Evolutionary conservation across 1,284 basidiomycete species (phyloP).

Genomic region (Moesziomyces parantarcticus): DNA sequence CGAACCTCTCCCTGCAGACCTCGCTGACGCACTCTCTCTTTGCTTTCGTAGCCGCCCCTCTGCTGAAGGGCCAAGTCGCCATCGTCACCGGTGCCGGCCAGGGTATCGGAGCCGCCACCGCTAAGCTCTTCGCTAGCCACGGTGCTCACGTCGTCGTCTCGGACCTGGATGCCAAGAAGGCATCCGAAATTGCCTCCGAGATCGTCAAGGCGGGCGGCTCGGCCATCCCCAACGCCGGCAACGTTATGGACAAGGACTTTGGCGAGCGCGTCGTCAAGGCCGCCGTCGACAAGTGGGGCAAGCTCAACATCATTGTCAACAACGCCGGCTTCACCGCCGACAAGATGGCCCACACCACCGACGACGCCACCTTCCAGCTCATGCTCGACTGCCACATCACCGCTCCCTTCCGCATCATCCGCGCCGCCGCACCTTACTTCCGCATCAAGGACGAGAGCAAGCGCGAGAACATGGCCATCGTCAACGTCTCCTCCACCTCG

Average conservation of each 20-base stretch:
- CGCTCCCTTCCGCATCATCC: constrained; percentile 80
- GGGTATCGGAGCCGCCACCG: constrained; percentile 70
- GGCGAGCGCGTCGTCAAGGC: constrained; percentile 81
- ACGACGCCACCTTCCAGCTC: constrained; percentile 82
- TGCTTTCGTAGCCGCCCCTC: constrained; percentile 27
- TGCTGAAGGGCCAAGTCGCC: constrained; percentile 77
- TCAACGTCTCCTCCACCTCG: constrained; percentile 54
- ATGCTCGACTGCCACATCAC: constrained; percentile 76
- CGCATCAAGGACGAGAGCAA: constrained; percentile 75
- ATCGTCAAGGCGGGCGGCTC: constrained; percentile 80
- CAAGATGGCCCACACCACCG: constrained; percentile 84
- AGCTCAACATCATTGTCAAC: constrained; percentile 75
- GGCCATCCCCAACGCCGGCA: constrained; percentile 68
- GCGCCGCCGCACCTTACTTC: constrained; percentile 85
- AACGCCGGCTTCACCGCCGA: constrained; percentile 89
- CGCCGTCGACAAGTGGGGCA: constrained; percentile 72
- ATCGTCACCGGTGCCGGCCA: constrained; percentile 78
- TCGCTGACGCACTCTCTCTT: not conserved
- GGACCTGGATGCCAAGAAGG: constrained; percentile 71
- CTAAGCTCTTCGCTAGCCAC: constrained; percentile 82
- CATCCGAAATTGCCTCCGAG: constrained; percentile 42
- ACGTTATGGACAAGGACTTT: constrained; percentile 73
- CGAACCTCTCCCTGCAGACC: not conserved
- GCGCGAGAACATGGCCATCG: constrained; percentile 74
- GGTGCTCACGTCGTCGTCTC: constrained; percentile 87